Base-by-base conservation (phyloP, 148 eudicot species). In the Fallopia convolvulus region DNA sequence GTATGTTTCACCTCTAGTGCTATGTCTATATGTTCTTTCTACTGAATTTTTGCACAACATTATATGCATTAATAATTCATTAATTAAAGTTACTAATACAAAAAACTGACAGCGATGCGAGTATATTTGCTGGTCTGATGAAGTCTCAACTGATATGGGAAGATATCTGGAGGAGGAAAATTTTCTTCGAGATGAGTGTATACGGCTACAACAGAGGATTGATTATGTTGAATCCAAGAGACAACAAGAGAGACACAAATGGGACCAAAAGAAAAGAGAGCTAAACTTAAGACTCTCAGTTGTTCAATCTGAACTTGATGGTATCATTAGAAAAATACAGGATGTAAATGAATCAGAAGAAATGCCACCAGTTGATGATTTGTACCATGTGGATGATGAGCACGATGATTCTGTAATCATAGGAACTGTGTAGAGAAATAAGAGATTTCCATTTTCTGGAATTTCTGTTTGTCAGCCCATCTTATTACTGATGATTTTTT, bases 81-180 rank as follows among this genome's bases (percentile, higher is more conserved):
- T 14, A 4, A 36, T 2, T 44, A 44, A 44, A 44, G 47, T 44
- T 44, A 44, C 11, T 44, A 44, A 44, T 44, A 8, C 3, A 39
- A 61, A 61, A 23, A 60, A 60, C 33, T 61, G 30, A 72, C 85
- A 85, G 87, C 83, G 82, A 82, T 85, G 87, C 50, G 85, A 85
- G 66, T 85, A 71, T 76, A 77, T 85, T 71, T 83, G 70, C 21
- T 85, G 87, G 87, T 80, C 84, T 50, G 87, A 85, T 76, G 85
- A 85, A 73, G 44, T 76, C 32, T 33, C 82, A 46, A 75, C 78
- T 65, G 81, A 73, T 55, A 8, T 82, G 76, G 85, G 83, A 66
- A 85, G 87, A 76, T 65, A 80, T 82, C 70, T 76, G 70, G 81
- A 48, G 80, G 87, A 82, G 78, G 76, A 80, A 23, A 76, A 46